Evolutionary conservation across 345 rosid species (phyloP).

Genomic region (Pelargonium nanum): DNA sequence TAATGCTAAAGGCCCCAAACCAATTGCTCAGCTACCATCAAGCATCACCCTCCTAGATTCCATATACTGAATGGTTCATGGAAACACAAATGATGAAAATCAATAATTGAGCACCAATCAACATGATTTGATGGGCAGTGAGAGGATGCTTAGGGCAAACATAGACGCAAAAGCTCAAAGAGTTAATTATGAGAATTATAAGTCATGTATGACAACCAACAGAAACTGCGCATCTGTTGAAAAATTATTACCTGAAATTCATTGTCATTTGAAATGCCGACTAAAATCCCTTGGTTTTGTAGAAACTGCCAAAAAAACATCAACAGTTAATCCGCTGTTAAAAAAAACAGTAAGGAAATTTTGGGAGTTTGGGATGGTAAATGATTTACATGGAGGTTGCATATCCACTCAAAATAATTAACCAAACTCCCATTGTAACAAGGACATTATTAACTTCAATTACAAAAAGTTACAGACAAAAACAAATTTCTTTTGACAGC

Average conservation of each 20-base stretch:
- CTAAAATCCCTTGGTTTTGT: constrained; percentile 47
- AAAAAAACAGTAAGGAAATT: neutral
- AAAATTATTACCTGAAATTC: constrained; percentile 46
- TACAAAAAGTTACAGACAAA: too few relatives aligned
- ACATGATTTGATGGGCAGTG: too few relatives aligned
- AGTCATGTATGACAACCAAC: neutral
- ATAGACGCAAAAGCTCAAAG: neutral
- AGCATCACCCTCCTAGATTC: neutral
- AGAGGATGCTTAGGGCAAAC: neutral
- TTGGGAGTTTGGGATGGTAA: neutral
- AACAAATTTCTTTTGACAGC: too few relatives aligned
- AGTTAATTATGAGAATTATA: neutral
- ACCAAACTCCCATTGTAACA: too few relatives aligned
- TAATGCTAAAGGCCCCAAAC: neutral
- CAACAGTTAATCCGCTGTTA: neutral
- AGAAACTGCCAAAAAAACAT: constrained; percentile 43
- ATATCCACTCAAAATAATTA: too few relatives aligned
- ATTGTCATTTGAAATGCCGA: constrained; percentile 41
- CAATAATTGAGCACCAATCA: neutral
- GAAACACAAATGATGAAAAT: neutral
- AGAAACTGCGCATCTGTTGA: constrained; percentile 1
- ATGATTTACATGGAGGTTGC: too few relatives aligned
- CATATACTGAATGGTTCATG: neutral
- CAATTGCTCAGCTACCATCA: neutral
- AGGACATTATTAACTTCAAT: too few relatives aligned